A percentile compares a stretch with the other conserved stretches of the same genome.
phyloP scores from a whole-genome alignment of 805 yeast species.

The Torulaspora microellipsoides region DNA sequence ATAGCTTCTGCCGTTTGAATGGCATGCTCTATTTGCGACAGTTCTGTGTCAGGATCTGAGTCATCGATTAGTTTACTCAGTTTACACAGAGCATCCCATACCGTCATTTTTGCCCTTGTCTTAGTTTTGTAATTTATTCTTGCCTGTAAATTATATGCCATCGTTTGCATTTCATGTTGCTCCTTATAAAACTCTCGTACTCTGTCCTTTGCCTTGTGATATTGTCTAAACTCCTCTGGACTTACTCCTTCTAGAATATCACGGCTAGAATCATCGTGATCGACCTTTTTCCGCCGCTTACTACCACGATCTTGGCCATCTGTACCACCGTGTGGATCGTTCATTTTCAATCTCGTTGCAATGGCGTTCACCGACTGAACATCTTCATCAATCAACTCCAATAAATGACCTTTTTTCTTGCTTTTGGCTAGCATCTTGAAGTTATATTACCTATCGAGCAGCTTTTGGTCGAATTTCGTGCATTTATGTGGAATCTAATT shows the following conservation, averaged over 20 bases:
- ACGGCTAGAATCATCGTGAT: background rate
- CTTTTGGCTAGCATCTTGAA: too few species aligned
- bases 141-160: slow-evolving; percentile 67
- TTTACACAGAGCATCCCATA: slow-evolving; percentile 66
- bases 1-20: slow-evolving; percentile 74
- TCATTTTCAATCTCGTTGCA: slow-evolving; percentile 25
- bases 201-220: slow-evolving; percentile 63
- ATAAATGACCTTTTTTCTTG: slow-evolving; percentile 28
- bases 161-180: slow-evolving; percentile 67
- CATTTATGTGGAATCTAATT: too few species aligned
- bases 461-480: too few species aligned
- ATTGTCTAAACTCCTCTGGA: slow-evolving; percentile 51
- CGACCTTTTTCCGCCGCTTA: slow-evolving; percentile 7
- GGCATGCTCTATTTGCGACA: slow-evolving; percentile 72
- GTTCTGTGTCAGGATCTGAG: slow-evolving; percentile 70
- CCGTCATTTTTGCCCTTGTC: slow-evolving; percentile 58
- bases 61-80: slow-evolving; percentile 62
- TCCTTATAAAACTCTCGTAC: slow-evolving; percentile 63
- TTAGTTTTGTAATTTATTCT: slow-evolving; percentile 67
- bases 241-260: slow-evolving; percentile 21
- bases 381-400: slow-evolving; percentile 42
- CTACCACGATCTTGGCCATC: slow-evolving; percentile 1
- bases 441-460: too few species aligned
- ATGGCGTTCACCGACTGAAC: slow-evolving; percentile 40
- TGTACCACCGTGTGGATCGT: background rate